Base-by-base conservation (phyloP, 345 rosid genomes). In the Camelina laxa region DNA sequence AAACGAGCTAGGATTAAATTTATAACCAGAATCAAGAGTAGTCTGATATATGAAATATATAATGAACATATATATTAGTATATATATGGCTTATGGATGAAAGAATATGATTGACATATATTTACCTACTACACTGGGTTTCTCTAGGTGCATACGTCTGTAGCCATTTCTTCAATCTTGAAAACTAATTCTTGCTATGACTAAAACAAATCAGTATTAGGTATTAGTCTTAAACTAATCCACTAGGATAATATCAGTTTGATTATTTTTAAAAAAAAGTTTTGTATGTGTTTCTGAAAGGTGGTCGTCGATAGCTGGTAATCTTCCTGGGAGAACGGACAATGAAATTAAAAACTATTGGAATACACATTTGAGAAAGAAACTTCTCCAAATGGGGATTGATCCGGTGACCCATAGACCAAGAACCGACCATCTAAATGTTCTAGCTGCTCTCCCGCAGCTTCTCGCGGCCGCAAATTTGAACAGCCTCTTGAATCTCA, bases 391-490 rank as follows among this genome's bases (percentile, higher is more conserved):
- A 19, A 79, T 79, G 78, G 81, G 79, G 7, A 73, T 79, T 51
- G 78, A 79, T 69, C 79, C 81, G 0, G 70, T 74, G 33, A 79
- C 81, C 6, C 81, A 79, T 30, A 68, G 70, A 15, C 79, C 79
- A 0, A 68, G 74, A 67, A 79, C 82, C n/a, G 92, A 87, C 73
- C 75, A 74, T 67, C 80, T 83, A 48, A 81, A 82, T 65, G 62
- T 84, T 50, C 77, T 90, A 9, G 82, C 87, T 22, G 78, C 74
- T 48, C 77, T 79, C 7, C 90, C 86, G 6, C 96, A 83, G 66
- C 60, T 88, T 36, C 82, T 87, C 2, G 84, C 88, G 11, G 83
- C 90, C 48, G 84, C 85, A 27, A 82, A 85, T 67, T 83, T 84
- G 55, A 87, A 82, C 58, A 85, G 56, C 72, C 73, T 86, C 49